Base-by-base conservation (phyloP, 306 rosid genomes). In the Trifolium subterraneum region DNA sequence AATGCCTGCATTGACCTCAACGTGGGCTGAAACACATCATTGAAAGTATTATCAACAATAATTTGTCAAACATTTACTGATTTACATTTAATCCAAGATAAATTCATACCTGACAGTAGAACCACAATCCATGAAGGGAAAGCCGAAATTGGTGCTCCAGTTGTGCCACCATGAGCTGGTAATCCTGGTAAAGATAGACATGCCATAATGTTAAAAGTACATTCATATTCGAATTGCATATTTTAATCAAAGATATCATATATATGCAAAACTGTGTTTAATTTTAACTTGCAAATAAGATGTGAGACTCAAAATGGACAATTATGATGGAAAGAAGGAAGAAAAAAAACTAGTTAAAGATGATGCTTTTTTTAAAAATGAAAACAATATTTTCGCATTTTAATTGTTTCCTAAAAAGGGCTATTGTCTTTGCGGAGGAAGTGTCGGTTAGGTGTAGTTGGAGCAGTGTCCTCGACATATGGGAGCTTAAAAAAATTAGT, bases 61-160 rank as follows among this genome's bases (percentile, higher is more conserved):
- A 75, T 33, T n/a, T 36, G 44, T 73, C 55, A 74, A 78, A 67
- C 31, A 67, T 19, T 68, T 73, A 67, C 55, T 14, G 56, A 15
- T 67, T 67, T 44, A 6, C 52, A 33, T 68, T 66, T 13, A 68
- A 72, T 77, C 71, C 65, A 23, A 64, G 66, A 78, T 69, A 75
- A 75, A 76, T 68, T 83, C 70, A 72, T 39, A 91, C 98, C 92
- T 93, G 98, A 81, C 98, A 93, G 79, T 91, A 93, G 85, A 91
- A 91, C 98, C 98, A 93, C 88, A 93, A 84, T 75, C 98, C 98
- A 80, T 93, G 98, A 64, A 91, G 87, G 67, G 98, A 91, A 71
- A 93, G 91, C 54, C 89, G 92, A 79, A 93, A 93, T 78, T 93
- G 98, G 82, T 93, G 98, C 79, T 93, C 98, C 15, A 93, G 94